phyloP scores from a whole-genome alignment of 1,284 basidiomycete species.

The Nidula niveotomentosa region DNA sequence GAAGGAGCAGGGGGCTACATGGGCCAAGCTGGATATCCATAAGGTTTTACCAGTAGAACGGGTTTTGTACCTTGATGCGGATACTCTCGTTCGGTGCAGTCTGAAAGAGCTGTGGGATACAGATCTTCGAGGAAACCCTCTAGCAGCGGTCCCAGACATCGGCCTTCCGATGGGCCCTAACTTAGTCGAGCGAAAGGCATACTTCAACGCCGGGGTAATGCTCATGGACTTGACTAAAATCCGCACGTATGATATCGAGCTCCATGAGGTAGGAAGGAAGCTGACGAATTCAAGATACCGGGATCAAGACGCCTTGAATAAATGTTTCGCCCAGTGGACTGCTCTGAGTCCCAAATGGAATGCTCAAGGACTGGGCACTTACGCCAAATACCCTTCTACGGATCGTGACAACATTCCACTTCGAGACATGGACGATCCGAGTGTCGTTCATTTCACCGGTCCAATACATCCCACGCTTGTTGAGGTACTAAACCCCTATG shows the following conservation, averaged over 20 bases:
- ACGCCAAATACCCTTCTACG: constrained; percentile 32
- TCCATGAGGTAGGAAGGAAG: constrained; percentile 22
- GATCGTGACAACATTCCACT: constrained; percentile 34
- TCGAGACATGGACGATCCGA: constrained; percentile 35
- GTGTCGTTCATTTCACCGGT: constrained; percentile 59
- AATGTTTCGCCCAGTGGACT: constrained; percentile 43
- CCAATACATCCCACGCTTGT: constrained; percentile 46
- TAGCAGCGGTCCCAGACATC: constrained; percentile 50
- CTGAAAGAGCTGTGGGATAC: constrained; percentile 43
- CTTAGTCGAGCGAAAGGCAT: constrained; percentile 25
- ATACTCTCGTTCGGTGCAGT: constrained; percentile 44
- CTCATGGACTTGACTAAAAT: constrained; percentile 45
- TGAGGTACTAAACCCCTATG: constrained; percentile 46
- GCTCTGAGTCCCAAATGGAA: constrained; percentile 47
- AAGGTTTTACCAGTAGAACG: constrained; percentile 45
- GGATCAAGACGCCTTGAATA: constrained; percentile 55
- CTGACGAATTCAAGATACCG: constrained; percentile 29
- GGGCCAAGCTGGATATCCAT: constrained; percentile 54
- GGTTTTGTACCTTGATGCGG: constrained; percentile 53
- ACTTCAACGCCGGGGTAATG: constrained; percentile 60
- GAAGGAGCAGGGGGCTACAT: constrained; percentile 29
- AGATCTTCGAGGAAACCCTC: constrained; percentile 34
- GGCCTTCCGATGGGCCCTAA: constrained; percentile 48
- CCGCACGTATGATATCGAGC: constrained; percentile 20
- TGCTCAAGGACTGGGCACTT: constrained; percentile 57